A percentile compares a stretch with the other conserved stretches of the same genome.
These are phyloP conservation scores for Saccharomycopsis sp. DNA, from an alignment of 805 yeast genomes.

Conservation along the genomic window DNA sequence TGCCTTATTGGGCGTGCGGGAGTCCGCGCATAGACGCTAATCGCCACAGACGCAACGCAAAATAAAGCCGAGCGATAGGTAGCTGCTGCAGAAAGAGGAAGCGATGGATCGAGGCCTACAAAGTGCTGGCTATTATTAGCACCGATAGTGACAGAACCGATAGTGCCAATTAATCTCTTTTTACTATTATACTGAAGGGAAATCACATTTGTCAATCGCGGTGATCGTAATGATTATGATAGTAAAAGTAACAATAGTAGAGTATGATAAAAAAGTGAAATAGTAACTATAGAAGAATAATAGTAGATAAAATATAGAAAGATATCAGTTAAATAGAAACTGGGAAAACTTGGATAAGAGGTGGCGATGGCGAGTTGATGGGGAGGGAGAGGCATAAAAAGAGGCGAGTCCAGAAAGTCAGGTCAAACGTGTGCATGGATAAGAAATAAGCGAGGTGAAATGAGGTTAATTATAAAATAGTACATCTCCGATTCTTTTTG, in stretches of 20 bases:
- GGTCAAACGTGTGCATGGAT: background rate
- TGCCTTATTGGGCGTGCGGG: too few species aligned
- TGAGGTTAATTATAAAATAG: conserved; percentile 49
- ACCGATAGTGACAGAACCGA: too few species aligned
- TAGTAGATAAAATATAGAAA: background rate
- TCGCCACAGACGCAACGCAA: too few species aligned
- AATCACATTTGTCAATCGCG: too few species aligned
- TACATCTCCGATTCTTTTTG: conserved; percentile 72
- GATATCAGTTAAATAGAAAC: background rate
- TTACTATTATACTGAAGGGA: background rate
- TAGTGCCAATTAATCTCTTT: too few species aligned
- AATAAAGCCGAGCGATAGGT: too few species aligned
- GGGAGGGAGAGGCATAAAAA: background rate
- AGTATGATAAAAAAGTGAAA: too few species aligned
- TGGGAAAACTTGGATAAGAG: background rate
- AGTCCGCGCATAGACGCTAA: too few species aligned
- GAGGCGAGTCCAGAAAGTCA: background rate
- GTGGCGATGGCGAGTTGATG: too few species aligned
- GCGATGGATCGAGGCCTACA: too few species aligned
- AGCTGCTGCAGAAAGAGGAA: too few species aligned
- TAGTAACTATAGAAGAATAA: background rate
- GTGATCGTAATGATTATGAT: background rate
- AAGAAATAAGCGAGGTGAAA: background rate
- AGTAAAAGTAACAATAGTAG: background rate
- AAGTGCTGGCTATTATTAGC: too few species aligned